Evolutionary conservation across 176 grass and related monocot species (phyloP).

Genomic region (Triticum urartu): DNA sequence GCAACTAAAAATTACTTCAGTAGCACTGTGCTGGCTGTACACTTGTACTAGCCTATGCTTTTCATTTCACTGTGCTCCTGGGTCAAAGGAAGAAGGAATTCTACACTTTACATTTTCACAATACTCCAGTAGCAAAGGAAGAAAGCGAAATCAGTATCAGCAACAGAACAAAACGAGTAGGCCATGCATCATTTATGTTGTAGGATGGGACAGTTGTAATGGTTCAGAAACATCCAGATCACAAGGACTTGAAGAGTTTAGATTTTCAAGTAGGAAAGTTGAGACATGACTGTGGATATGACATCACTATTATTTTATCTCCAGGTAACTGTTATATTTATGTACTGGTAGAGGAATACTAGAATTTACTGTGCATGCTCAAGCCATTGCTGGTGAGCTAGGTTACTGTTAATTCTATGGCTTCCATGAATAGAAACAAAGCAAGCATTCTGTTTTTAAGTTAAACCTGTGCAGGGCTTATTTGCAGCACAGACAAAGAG

Average conservation of each 20-base stretch:
- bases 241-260: not conserved
- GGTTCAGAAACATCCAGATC: not conserved
- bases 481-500: slow-evolving; percentile 12
- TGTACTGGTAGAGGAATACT: not conserved
- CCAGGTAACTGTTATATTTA: not conserved
- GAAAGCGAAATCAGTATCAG: not conserved
- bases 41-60: not conserved
- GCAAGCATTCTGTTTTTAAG: slow-evolving; percentile 2
- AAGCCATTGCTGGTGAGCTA: not conserved
- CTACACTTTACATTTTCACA: slow-evolving; percentile 6
- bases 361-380: not conserved
- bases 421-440: not conserved
- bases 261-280: slow-evolving; percentile 3
- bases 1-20: not conserved
- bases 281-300: not conserved
- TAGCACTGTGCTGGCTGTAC: not conserved
- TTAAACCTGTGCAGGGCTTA: not conserved
- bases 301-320: not conserved
- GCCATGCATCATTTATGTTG: slow-evolving; percentile 26
- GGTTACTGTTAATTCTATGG: not conserved
- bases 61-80: not conserved
- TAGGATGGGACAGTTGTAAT: slow-evolving; percentile 4
- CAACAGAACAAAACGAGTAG: not conserved
- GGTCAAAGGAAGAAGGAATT: not conserved
- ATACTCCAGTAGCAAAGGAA: not conserved